Evolutionary conservation across 2,329 filamentous ascomycete genomes (phyloP).

Genomic region (Penicillium italicum): DNA sequence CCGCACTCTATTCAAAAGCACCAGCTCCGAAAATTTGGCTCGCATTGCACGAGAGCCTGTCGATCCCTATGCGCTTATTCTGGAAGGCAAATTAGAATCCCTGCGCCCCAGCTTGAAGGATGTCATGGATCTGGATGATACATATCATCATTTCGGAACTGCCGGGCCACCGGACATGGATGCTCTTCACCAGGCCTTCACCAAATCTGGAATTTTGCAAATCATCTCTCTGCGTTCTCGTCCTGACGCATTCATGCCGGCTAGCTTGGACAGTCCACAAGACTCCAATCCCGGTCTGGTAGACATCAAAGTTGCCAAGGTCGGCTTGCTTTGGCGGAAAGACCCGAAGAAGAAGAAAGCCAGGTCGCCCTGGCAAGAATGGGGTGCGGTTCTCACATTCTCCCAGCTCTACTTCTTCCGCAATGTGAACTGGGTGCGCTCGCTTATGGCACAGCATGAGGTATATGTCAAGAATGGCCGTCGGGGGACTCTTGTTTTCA

Average conservation of each 20-base stretch:
- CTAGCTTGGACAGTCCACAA: constrained; percentile 76
- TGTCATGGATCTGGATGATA: constrained; percentile 87
- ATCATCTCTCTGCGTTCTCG: constrained; percentile 91
- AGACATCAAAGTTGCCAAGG: constrained; percentile 95
- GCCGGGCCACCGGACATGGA: constrained; percentile 71
- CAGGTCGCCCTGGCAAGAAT: constrained; percentile 96
- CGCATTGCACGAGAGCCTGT: constrained; percentile 75
- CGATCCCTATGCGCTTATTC: constrained; percentile 90
- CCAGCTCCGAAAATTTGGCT: constrained; percentile 60
- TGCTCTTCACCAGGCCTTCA: constrained; percentile 82
- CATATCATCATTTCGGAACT: constrained; percentile 82
- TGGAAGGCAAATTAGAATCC: constrained; percentile 81
- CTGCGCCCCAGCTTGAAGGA: constrained; percentile 84
- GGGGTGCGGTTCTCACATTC: constrained; percentile 94
- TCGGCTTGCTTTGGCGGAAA: constrained; percentile 91
- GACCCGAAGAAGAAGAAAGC: constrained; percentile 90
- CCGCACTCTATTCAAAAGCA: constrained; percentile 65
- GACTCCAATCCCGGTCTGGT: constrained; percentile 90
- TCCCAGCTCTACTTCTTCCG: constrained; percentile 96
- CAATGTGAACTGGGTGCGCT: constrained; percentile 89
- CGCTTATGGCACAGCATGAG: constrained; percentile 82
- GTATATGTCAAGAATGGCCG: constrained; percentile 73
- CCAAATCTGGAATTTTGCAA: constrained; percentile 85
- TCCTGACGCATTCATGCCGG: constrained; percentile 92
- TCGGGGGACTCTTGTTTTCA: constrained; percentile 78